Percentiles rank a stretch among this genome's conserved stretches.
Evolutionary conservation across 2,329 filamentous ascomycete species (phyloP).

Genomic region (Talaromyces sp.): DNA sequence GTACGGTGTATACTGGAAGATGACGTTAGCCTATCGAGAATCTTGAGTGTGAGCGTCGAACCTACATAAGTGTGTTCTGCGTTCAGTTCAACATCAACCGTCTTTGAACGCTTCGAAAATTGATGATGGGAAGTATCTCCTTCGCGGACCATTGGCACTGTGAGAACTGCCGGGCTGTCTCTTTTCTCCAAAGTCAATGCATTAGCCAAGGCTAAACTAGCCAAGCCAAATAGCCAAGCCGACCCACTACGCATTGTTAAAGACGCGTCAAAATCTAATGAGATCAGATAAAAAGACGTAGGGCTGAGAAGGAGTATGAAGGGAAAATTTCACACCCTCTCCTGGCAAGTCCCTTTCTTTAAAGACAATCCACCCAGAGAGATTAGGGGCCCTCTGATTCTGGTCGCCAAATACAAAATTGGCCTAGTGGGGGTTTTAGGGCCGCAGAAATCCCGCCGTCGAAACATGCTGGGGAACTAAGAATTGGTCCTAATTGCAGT

Average conservation of each 20-base stretch:
- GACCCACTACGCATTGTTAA: constrained; percentile 14
- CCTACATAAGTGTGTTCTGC: neutral
- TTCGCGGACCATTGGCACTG: constrained; percentile 3
- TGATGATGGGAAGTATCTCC: neutral
- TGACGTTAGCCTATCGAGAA: neutral
- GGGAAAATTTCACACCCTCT: no score
- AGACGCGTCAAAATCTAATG: neutral
- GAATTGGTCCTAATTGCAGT: no score
- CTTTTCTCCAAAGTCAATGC: constrained; percentile 11
- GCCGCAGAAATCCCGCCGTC: no score
- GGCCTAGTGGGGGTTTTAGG: no score
- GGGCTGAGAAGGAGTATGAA: neutral
- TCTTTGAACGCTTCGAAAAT: constrained; percentile 3
- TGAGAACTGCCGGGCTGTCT: constrained; percentile 9
- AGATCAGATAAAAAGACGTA: neutral
- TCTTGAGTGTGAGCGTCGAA: neutral
- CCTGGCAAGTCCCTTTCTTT: no score
- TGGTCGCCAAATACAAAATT: no score
- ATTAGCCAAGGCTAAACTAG: constrained; percentile 1
- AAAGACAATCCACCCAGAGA: no score
- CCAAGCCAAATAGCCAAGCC: constrained; percentile 10
- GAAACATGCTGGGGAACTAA: no score
- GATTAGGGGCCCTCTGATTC: no score
- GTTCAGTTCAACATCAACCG: neutral
- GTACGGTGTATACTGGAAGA: neutral